These are phyloP conservation scores for Haplosporangium gracile DNA, from an alignment of 192 early-diverging fungal genomes.

Conservation along the genomic window DNA sequence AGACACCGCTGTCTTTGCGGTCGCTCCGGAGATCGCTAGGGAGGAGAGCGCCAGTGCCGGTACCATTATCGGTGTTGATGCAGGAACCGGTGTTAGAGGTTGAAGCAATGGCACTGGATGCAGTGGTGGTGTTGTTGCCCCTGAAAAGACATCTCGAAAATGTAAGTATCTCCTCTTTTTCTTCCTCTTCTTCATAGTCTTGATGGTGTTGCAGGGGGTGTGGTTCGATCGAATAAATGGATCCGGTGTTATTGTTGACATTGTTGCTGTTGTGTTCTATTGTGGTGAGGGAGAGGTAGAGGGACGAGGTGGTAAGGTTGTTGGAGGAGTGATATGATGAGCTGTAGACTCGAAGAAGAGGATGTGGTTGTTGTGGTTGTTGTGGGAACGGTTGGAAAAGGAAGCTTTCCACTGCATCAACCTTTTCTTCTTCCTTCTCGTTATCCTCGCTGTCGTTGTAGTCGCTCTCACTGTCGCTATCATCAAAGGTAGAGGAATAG, in stretches of 20 bases:
- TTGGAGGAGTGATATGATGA: background rate
- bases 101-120: background rate
- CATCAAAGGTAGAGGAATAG: background rate
- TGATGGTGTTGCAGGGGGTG: background rate
- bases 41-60: background rate
- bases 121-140: background rate
- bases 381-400: background rate
- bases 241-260: conserved; percentile 1
- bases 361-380: background rate
- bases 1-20: conserved; percentile 42
- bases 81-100: background rate
- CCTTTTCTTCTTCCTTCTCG: background rate
- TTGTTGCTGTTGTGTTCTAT: background rate
- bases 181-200: background rate
- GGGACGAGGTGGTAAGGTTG: background rate
- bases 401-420: background rate
- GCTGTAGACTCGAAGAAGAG: background rate
- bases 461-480: background rate
- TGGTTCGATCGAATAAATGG: background rate
- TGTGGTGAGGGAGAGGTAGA: background rate
- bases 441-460: background rate
- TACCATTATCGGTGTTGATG: background rate
- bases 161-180: background rate
- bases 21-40: conserved; percentile 15
- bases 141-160: background rate